These are phyloP conservation scores for Lachnellula suecica DNA, from an alignment of 2,329 filamentous ascomycete species.

Conservation along the genomic window DNA sequence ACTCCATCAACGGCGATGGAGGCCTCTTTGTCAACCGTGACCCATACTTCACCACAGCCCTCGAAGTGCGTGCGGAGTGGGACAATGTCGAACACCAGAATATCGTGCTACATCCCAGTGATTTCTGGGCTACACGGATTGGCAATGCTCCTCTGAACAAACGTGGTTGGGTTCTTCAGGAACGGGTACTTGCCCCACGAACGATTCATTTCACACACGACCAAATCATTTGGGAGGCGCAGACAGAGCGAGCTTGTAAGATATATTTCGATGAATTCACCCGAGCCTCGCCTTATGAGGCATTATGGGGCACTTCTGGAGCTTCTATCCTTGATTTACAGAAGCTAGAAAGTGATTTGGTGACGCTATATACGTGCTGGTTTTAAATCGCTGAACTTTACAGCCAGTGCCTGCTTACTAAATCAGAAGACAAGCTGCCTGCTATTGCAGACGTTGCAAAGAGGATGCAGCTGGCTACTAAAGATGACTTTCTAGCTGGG, in stretches of 20 bases:
- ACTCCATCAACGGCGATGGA: background rate
- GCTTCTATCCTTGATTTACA: background rate
- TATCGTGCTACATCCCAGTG: background rate
- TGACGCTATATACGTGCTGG: background rate
- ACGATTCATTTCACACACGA: conserved; percentile 10
- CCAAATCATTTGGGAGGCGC: conserved; percentile 21
- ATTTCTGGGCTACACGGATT: background rate
- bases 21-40: background rate
- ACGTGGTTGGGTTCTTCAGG: conserved; percentile 17
- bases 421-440: background rate
- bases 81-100: background rate
- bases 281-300: background rate
- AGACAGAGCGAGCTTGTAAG: background rate
- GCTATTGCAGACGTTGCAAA: background rate
- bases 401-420: background rate
- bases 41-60: background rate
- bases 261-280: background rate
- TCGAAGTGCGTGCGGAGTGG: background rate
- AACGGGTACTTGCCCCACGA: conserved; percentile 10
- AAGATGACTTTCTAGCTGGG: background rate
- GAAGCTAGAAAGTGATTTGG: background rate
- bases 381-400: background rate
- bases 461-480: background rate
- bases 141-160: background rate
- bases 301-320: no score